These are phyloP conservation scores for Hypsizygus marmoreus DNA, from an alignment of 768 basidiomycete genomes.

Conservation along the genomic window DNA sequence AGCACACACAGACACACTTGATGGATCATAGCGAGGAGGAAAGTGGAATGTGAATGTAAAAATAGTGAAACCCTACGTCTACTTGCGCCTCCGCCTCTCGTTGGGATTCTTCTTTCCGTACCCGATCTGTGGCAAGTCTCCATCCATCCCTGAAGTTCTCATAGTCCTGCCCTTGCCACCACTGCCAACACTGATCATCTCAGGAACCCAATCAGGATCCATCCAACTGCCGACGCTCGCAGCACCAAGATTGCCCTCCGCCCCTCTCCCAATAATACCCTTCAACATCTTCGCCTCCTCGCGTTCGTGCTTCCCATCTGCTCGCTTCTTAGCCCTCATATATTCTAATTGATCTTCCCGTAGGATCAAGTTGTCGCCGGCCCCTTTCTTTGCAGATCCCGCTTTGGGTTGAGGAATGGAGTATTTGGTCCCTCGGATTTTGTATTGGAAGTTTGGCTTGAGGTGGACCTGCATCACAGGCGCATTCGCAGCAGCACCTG, in stretches of 20 bases:
- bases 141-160: constrained; percentile 53
- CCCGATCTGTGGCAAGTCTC: constrained; percentile 81
- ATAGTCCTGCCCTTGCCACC: constrained; percentile 71
- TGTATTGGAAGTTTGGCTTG: constrained; percentile 95
- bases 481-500: constrained; percentile 57
- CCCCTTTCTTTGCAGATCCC: constrained; percentile 82
- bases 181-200: constrained; percentile 65
- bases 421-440: constrained; percentile 87
- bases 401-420: constrained; percentile 90
- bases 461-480: constrained; percentile 87
- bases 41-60: constrained; percentile 22
- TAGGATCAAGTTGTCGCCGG: constrained; percentile 82
- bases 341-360: constrained; percentile 94
- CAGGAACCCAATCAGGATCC: constrained; percentile 94
- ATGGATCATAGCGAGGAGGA: too few species aligned
- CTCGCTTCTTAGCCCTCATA: constrained; percentile 76
- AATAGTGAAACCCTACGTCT: constrained; percentile 24
- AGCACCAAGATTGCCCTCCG: constrained; percentile 49
- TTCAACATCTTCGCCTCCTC: constrained; percentile 79
- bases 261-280: constrained; percentile 52
- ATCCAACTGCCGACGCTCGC: constrained; percentile 78
- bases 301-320: constrained; percentile 70
- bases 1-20: constrained; percentile 18
- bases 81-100: constrained; percentile 65
- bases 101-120: constrained; percentile 91